Conservation (phyloP, 331 rosid species). For the Quercus tomentella region DNA sequence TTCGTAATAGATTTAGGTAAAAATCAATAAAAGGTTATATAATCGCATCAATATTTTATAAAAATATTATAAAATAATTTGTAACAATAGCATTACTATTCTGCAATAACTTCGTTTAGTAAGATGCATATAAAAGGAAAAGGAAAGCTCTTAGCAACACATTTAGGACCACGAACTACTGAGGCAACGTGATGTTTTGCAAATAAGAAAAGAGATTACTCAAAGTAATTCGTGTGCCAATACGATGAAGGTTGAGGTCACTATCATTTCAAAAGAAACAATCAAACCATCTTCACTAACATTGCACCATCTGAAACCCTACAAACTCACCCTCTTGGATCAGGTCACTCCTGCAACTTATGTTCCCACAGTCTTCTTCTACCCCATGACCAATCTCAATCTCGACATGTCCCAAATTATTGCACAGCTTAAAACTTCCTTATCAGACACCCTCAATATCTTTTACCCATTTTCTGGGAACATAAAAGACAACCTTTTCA, state of each 20-base stretch:
- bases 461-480: background rate
- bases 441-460: background rate
- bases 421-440: background rate
- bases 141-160: too few relatives aligned
- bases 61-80: too few relatives aligned
- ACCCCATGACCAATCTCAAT: background rate
- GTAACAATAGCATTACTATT: rapidly evolving
- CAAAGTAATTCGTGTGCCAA: background rate
- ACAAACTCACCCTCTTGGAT: background rate
- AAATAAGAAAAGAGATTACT: background rate
- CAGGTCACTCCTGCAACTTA: background rate
- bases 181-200: too few relatives aligned
- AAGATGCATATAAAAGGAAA: too few relatives aligned
- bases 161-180: too few relatives aligned
- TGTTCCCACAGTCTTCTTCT: background rate
- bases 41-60: rapidly evolving
- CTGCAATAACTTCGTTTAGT: too few relatives aligned
- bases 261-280: background rate
- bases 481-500: background rate
- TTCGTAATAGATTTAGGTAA: rapidly evolving
- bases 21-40: rapidly evolving
- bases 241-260: background rate
- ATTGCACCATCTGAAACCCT: background rate
- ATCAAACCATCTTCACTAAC: background rate
- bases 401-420: background rate